These are phyloP conservation scores for Macadamia tetraphylla DNA, from an alignment of 164 flowering plant species.

Conservation along the genomic window DNA sequence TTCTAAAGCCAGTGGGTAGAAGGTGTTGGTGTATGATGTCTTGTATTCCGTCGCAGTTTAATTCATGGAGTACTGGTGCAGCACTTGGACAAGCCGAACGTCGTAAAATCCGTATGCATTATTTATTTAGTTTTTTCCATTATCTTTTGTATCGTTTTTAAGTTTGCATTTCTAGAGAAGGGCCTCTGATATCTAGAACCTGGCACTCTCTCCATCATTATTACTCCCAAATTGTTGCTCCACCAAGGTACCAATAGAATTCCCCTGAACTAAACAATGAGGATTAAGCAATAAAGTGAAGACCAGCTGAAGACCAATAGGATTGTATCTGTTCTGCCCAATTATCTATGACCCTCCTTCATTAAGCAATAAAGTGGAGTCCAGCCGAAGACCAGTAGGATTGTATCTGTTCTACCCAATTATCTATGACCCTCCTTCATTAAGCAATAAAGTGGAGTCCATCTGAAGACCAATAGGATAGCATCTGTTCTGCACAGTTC, in stretches of 20 bases:
- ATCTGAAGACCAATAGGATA: too few species aligned
- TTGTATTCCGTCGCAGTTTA: too few species aligned
- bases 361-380: slow-evolving; percentile 22
- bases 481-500: too few species aligned
- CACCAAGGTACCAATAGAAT: slow-evolving; percentile 40
- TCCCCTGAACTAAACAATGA: slow-evolving; percentile 40
- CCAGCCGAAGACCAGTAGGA: too few species aligned
- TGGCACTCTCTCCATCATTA: slow-evolving; percentile 33
- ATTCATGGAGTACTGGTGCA: too few species aligned
- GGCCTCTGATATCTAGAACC: slow-evolving; percentile 33
- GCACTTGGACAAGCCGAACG: too few species aligned
- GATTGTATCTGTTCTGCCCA: slow-evolving; percentile 38
- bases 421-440: slow-evolving; percentile 19
- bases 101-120: too few species aligned
- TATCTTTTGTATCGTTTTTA: too few species aligned
- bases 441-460: slow-evolving; percentile 9
- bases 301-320: slow-evolving; percentile 29
- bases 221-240: slow-evolving; percentile 36
- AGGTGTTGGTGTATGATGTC: slow-evolving; percentile 2
- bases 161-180: too few species aligned
- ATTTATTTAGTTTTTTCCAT: too few species aligned
- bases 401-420: too few species aligned
- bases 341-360: slow-evolving; percentile 41
- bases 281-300: slow-evolving; percentile 33
- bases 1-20: slow-evolving; percentile 42